These are phyloP conservation scores for Fusarium sterilihyphosum DNA, from an alignment of 2,329 filamentous ascomycete species.

Conservation along the genomic window DNA sequence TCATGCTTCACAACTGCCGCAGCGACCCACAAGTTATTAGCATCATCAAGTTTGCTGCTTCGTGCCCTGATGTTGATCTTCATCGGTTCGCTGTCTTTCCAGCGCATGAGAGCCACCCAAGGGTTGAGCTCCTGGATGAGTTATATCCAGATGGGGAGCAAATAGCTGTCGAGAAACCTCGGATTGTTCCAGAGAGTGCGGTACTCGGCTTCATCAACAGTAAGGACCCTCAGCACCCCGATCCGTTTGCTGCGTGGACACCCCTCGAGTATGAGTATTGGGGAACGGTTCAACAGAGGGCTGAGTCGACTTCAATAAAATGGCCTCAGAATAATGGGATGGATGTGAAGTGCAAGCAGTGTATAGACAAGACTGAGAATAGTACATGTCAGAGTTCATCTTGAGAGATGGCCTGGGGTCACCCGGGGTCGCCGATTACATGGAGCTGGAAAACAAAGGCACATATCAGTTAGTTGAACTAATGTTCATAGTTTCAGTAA, in stretches of 20 bases:
- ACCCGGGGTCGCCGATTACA: background rate
- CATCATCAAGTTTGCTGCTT: background rate
- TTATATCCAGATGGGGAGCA: background rate
- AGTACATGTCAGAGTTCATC: background rate
- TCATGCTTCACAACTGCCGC: background rate
- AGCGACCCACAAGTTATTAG: background rate
- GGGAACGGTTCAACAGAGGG: background rate
- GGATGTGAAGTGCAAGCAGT: background rate
- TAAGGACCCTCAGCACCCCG: background rate
- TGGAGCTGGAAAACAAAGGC: background rate
- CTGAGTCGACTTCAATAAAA: background rate
- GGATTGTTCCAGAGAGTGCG: background rate
- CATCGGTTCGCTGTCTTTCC: constrained; percentile 10
- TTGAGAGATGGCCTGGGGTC: background rate
- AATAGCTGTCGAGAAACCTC: too few species aligned
- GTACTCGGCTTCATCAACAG: constrained; percentile 8
- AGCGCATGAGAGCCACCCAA: background rate
- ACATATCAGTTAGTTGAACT: background rate
- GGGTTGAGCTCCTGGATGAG: background rate
- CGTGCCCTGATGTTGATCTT: background rate
- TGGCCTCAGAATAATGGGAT: constrained; percentile 3
- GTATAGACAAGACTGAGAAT: background rate
- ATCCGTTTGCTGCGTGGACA: background rate
- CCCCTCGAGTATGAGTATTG: background rate
- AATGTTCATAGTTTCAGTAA: background rate